These are phyloP conservation scores for Ephemerocybe angulata DNA, from an alignment of 768 basidiomycete genomes.

Conservation along the genomic window DNA sequence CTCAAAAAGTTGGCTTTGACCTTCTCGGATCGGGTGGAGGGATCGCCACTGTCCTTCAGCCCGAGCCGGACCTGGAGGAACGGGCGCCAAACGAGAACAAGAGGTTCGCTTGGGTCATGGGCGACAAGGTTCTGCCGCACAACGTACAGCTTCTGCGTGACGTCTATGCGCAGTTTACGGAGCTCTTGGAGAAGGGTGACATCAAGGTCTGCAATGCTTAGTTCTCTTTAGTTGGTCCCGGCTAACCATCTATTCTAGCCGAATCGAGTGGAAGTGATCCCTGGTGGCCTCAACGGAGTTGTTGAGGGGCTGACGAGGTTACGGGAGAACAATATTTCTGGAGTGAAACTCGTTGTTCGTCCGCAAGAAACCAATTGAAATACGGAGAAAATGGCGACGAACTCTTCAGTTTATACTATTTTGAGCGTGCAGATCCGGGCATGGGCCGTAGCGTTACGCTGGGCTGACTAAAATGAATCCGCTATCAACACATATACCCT, in stretches of 20 bases:
- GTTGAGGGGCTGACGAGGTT: not conserved
- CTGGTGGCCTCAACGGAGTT: not conserved
- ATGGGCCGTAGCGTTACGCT: too few relatives aligned
- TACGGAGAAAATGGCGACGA: not conserved
- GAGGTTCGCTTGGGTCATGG: slow-evolving; percentile 14
- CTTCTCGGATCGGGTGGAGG: slow-evolving; percentile 32
- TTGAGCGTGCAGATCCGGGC: too few relatives aligned
- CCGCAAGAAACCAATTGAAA: not conserved
- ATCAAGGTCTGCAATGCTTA: not conserved
- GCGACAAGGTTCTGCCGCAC: slow-evolving; percentile 19
- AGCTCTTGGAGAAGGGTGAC: not conserved
- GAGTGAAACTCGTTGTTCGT: not conserved
- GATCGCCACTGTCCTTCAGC: slow-evolving; percentile 28
- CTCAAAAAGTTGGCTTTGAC: slow-evolving; percentile 21
- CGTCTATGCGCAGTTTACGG: slow-evolving; percentile 16
- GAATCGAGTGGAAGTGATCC: not conserved
- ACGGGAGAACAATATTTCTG: not conserved
- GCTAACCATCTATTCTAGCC: not conserved
- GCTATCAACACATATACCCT: too few relatives aligned
- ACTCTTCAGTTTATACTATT: too few relatives aligned
- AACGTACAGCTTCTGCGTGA: slow-evolving; percentile 17
- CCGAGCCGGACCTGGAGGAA: slow-evolving; percentile 15
- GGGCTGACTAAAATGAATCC: too few relatives aligned
- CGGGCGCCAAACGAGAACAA: slow-evolving; percentile 6
- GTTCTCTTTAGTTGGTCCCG: not conserved